These are phyloP conservation scores for Podospora didyma DNA, from an alignment of 495 filamentous ascomycete species.

Conservation along the genomic window DNA sequence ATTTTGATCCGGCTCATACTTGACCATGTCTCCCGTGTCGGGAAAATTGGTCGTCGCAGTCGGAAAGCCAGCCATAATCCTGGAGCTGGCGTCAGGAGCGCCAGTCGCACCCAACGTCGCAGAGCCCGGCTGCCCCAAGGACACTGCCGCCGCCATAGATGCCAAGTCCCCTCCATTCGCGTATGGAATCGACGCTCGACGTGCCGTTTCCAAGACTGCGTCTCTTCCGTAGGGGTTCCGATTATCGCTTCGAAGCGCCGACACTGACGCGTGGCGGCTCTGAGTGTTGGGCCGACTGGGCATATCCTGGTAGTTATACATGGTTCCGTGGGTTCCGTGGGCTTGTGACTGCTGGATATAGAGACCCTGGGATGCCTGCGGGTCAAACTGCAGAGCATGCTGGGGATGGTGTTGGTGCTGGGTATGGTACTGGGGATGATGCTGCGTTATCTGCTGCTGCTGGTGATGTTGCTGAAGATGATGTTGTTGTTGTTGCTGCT, in stretches of 20 bases:
- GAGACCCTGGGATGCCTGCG: not conserved
- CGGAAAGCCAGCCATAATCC: too few species aligned
- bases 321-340: not conserved
- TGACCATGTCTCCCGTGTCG: too few species aligned
- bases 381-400: not conserved
- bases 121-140: too few species aligned
- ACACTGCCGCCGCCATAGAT: too few species aligned
- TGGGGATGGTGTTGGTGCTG: not conserved
- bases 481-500: not conserved
- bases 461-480: not conserved
- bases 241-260: not conserved
- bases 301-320: not conserved
- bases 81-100: too few species aligned
- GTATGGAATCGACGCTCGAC: too few species aligned
- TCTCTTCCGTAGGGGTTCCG: too few species aligned
- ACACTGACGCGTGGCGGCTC: not conserved
- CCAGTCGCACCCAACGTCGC: too few species aligned
- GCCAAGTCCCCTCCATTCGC: too few species aligned
- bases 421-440: not conserved
- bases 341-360: not conserved
- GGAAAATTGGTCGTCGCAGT: too few species aligned
- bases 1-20: too few species aligned
- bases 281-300: not conserved
- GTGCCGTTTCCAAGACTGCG: too few species aligned
- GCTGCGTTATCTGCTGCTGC: not conserved